These are phyloP conservation scores for Penicillium sp. DNA, from an alignment of 2,329 filamentous ascomycete genomes.

Conservation along the genomic window DNA sequence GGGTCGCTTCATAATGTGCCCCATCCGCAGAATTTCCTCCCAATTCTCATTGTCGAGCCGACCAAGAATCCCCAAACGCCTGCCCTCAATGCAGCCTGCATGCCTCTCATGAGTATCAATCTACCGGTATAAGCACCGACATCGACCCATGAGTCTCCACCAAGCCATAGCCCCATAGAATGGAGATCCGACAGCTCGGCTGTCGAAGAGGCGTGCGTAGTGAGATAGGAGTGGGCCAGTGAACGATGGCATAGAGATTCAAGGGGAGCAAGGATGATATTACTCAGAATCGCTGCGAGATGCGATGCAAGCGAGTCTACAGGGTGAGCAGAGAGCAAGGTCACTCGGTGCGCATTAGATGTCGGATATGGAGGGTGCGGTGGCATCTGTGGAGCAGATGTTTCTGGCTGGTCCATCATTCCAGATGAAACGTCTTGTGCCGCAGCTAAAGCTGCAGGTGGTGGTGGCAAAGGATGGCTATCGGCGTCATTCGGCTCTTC, in stretches of 20 bases:
- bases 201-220: constrained; percentile 29
- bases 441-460: constrained; percentile 4
- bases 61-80: constrained; percentile 44
- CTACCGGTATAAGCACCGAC: constrained; percentile 42
- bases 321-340: constrained; percentile 47
- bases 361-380: constrained; percentile 12
- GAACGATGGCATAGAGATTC: constrained; percentile 47
- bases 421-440: not conserved
- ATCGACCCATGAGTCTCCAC: constrained; percentile 36
- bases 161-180: constrained; percentile 38
- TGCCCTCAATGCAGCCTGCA: constrained; percentile 43
- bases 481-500: constrained; percentile 35
- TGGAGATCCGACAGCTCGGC: constrained; percentile 36
- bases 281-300: constrained; percentile 42
- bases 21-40: constrained; percentile 46
- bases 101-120: constrained; percentile 40
- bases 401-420: constrained; percentile 12
- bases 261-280: constrained; percentile 44
- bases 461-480: constrained; percentile 13
- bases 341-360: constrained; percentile 42
- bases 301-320: constrained; percentile 49
- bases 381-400: constrained; percentile 23
- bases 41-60: constrained; percentile 42
- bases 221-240: constrained; percentile 42
- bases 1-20: constrained; percentile 31